phyloP scores from a whole-genome alignment of 2,329 filamentous ascomycete species.

The Cladosporium sp. region DNA sequence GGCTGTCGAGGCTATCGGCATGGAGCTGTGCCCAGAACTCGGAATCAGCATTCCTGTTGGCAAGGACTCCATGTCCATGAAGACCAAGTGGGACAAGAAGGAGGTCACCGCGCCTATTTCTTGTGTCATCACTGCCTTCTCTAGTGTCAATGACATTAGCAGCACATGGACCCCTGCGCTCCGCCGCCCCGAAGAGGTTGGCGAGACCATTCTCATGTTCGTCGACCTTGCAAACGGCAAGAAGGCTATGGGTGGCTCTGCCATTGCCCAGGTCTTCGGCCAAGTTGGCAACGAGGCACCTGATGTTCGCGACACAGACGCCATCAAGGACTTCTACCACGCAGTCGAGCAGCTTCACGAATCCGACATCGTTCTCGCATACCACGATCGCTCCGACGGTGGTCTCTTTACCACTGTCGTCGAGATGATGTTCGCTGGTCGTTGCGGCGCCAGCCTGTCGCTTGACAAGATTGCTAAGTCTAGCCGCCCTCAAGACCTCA shows the following conservation, averaged over 20 bases:
- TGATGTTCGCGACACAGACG: slow-evolving; percentile 77
- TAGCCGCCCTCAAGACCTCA: slow-evolving; percentile 56
- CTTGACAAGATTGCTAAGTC: slow-evolving; percentile 72
- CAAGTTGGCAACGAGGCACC: slow-evolving; percentile 82
- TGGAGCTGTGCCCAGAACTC: slow-evolving; percentile 88
- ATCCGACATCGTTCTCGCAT: slow-evolving; percentile 76
- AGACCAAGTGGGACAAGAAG: slow-evolving; percentile 87
- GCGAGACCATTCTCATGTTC: slow-evolving; percentile 83
- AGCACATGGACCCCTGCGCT: slow-evolving; percentile 95
- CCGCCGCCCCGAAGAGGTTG: slow-evolving; percentile 78
- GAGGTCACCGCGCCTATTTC: slow-evolving; percentile 92
- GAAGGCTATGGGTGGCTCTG: slow-evolving; percentile 84
- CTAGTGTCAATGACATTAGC: slow-evolving; percentile 75
- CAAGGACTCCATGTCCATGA: slow-evolving; percentile 99
- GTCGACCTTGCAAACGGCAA: slow-evolving; percentile 83
- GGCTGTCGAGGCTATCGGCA: slow-evolving; percentile 87
- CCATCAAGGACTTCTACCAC: slow-evolving; percentile 88
- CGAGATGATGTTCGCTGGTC: slow-evolving; percentile 98
- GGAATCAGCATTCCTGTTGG: slow-evolving; percentile 93
- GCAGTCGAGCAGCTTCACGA: slow-evolving; percentile 71
- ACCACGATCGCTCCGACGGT: slow-evolving; percentile 92
- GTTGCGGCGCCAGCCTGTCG: slow-evolving; percentile 82
- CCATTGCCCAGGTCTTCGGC: slow-evolving; percentile 83
- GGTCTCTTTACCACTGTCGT: slow-evolving; percentile 86
- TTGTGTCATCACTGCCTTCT: slow-evolving; percentile 87